Evolutionary conservation across 768 basidiomycete genomes (phyloP), one percentile per base, ranked within the genome.

Genomic region (Chiua virens): DNA sequence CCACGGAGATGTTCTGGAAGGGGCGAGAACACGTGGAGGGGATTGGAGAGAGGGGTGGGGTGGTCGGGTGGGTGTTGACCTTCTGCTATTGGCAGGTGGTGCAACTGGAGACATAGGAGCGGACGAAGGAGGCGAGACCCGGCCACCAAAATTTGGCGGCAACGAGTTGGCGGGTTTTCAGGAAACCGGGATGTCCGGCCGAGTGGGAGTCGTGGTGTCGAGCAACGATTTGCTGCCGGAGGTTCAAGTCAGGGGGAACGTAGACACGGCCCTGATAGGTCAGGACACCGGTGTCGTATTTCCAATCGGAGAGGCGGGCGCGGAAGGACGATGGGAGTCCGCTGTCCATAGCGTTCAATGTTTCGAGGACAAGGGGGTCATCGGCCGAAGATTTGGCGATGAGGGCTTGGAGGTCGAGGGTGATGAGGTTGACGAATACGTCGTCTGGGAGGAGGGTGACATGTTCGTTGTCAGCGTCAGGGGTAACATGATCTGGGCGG

Each of bases 1-100:
- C 61, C 18, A 58, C 46, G 0, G 59, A 46, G 6, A 70, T 45
- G 3, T 54, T 44, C 43, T 68, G 52, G 48, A 63, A 66, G 7
- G 56, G 56, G 2, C 45, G n/a, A n/a, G n/a, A n/a, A n/a, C n/a
- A 10, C 28, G 50, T 11, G 8, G 21, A 1, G 1, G 42, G 44
- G 7, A 3, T 25, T 4, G 11, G 39, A 25, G 0, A 35, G 41
- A 17, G 25, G 10, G 25, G 36, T 14, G 9, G 4, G 22, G 2
- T 3, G 17, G 1, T n/a, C n/a, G n/a, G 15, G 11, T 2, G 37
- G 9, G 15, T 51, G 37, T 9, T 36, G 14, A 8, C 44, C 21
- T 62, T 64, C 6, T 22, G 22, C 8, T 42, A 21, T 23, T 59
- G 57, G 5, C 18, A 49, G 0, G 3, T 2, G 2, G 30, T 6